Evolutionary conservation across 2,329 filamentous ascomycete species (phyloP).

Genomic region (Clarireedia hainanense): DNA sequence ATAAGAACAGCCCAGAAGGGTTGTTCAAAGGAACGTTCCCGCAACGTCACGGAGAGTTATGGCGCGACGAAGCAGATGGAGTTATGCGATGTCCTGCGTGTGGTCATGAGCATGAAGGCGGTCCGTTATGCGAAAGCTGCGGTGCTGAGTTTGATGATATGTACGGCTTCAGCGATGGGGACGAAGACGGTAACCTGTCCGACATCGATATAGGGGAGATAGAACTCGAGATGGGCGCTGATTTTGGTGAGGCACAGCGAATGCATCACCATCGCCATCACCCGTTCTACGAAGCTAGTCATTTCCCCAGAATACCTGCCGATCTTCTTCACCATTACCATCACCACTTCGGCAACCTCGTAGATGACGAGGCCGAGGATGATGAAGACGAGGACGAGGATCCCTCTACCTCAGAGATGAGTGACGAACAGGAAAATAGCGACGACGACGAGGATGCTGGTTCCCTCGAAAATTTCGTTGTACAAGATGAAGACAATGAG

Average conservation of each 20-base stretch:
- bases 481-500: slow-evolving; percentile 21
- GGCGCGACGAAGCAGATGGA: slow-evolving; percentile 50
- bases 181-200: slow-evolving; percentile 1
- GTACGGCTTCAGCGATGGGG: slow-evolving; percentile 9
- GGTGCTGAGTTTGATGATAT: slow-evolving; percentile 25
- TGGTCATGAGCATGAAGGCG: slow-evolving; percentile 55
- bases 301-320: background rate
- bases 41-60: slow-evolving; percentile 10
- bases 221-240: slow-evolving; percentile 10
- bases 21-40: slow-evolving; percentile 50
- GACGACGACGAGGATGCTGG: slow-evolving; percentile 22
- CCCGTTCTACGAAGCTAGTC: slow-evolving; percentile 1
- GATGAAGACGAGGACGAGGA: slow-evolving; percentile 7
- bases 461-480: slow-evolving; percentile 26
- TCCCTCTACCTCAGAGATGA: background rate
- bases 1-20: slow-evolving; percentile 47
- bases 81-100: slow-evolving; percentile 56
- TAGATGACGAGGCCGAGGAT: background rate
- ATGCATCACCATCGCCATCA: background rate
- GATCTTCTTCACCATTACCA: slow-evolving; percentile 6
- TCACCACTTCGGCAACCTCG: slow-evolving; percentile 1
- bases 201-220: slow-evolving; percentile 22
- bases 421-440: slow-evolving; percentile 11
- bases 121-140: slow-evolving; percentile 44
- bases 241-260: background rate